Conservation (phyloP, 2,329 filamentous ascomycete species). For the Lachnellula cervina region DNA sequence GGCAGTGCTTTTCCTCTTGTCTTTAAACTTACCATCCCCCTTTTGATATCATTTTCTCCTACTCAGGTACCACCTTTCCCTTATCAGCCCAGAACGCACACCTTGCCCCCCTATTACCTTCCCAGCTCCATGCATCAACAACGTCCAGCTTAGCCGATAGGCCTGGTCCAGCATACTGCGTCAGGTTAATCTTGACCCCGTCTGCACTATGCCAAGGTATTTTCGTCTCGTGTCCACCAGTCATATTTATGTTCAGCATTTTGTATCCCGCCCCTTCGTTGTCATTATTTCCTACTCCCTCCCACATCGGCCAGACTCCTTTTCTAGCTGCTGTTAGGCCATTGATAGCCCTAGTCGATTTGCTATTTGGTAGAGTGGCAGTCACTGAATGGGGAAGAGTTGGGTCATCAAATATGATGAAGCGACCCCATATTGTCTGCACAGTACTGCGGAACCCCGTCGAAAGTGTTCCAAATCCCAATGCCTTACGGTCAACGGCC, state of each 20-base stretch:
- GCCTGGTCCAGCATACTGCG: conserved; percentile 5
- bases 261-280: background rate
- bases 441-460: conserved; percentile 5
- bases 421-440: conserved; percentile 7
- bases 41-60: background rate
- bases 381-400: background rate
- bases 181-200: background rate
- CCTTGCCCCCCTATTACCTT: conserved; percentile 10
- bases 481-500: background rate
- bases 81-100: conserved; percentile 16
- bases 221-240: conserved; percentile 3
- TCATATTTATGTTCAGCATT: conserved; percentile 13
- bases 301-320: background rate
- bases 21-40: too few relatives aligned
- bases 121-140: conserved; percentile 10
- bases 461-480: conserved; percentile 8
- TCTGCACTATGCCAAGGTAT: background rate
- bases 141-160: conserved; percentile 5
- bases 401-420: background rate
- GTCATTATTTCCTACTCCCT: background rate
- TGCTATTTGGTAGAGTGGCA: conserved; percentile 8
- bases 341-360: background rate
- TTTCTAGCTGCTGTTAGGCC: background rate
- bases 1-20: too few relatives aligned
- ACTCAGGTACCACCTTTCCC: conserved; percentile 11